Base-by-base conservation (phyloP, 495 filamentous ascomycete genomes). In the Haplographium delicatum region DNA sequence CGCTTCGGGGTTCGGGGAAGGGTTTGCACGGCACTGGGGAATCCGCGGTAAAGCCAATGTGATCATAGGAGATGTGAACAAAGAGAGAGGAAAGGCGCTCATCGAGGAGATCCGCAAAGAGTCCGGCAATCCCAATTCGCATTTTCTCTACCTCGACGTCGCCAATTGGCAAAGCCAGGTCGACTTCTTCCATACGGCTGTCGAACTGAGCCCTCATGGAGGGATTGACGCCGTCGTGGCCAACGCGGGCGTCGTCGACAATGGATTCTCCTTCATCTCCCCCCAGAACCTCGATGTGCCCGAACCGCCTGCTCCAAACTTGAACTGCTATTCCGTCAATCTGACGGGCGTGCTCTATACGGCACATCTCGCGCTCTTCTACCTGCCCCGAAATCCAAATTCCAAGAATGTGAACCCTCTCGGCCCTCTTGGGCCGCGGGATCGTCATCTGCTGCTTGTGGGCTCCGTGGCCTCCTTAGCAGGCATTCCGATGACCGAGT, bases 271-370 rank as follows among this genome's bases (percentile, higher is more conserved):
- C 18, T 65, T 79, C 20, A 67, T 73, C 45, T 24, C 54, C 20
- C 71, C 72, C 0, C 34, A 42, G 5, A 53, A 59, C 9, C 47
- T 71, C 24, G 70, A 71, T 50, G 59, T 57, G 18, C 66, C 72
- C 4, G 60, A 65, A 19, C 77, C 79, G 3, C 71, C 71, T 5
- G 62, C 73, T 41, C 84, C 81, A 1, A 55, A 68, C 11, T 68
- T 81, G 19, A 64, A 66, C n/a, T 72, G 79, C 43, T 30, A 84
- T 15, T 71, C 77, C 40, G 76, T 85, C 5, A 85, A 86, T 63
- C 60, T 81, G 27, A 77, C 65, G 16, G 84, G 83, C 26, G 78
- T 82, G 13, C 63, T 82, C 51, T 86, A 81, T 65, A 85, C 84
- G 0, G 66, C 70, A 1, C 78, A 82, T 53, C 70, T 88, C n/a